These are phyloP conservation scores for Yarrowia deformans DNA, from an alignment of 805 yeast species.

Conservation along the genomic window DNA sequence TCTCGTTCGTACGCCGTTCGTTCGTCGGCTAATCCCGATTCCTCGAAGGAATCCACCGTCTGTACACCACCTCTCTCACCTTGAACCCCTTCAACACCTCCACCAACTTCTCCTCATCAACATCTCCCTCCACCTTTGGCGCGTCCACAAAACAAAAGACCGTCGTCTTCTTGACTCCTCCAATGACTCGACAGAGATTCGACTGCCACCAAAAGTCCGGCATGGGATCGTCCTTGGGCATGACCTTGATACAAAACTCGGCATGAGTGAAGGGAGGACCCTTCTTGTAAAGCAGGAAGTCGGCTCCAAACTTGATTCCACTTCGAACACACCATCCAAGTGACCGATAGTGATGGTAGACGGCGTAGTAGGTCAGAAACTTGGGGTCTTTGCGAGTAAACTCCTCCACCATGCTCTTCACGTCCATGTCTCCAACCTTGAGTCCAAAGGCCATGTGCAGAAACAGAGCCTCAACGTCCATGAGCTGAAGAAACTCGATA, in stretches of 20 bases:
- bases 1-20: too few relatives aligned
- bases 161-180: slow-evolving; percentile 83
- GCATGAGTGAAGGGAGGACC: slow-evolving; percentile 98
- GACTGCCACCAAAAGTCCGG: slow-evolving; percentile 68
- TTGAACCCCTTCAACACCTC: slow-evolving; percentile 54
- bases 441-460: slow-evolving; percentile 64
- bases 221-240: slow-evolving; percentile 51
- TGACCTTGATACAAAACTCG: slow-evolving; percentile 71
- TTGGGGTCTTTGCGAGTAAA: slow-evolving; percentile 45
- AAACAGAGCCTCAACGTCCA: slow-evolving; percentile 78
- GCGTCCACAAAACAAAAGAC: slow-evolving; percentile 70
- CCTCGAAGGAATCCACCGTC: slow-evolving; percentile 85
- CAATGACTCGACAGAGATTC: slow-evolving; percentile 77
- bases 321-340: slow-evolving; percentile 94
- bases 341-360: slow-evolving; percentile 85
- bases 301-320: slow-evolving; percentile 93
- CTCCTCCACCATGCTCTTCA: slow-evolving; percentile 47
- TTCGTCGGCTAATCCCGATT: slow-evolving; percentile 66
- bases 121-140: slow-evolving; percentile 51
- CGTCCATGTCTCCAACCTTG: slow-evolving; percentile 44
- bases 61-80: slow-evolving; percentile 71
- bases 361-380: slow-evolving; percentile 67
- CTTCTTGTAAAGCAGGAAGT: slow-evolving; percentile 77
- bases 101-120: slow-evolving; percentile 43
- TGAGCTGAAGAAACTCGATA: slow-evolving; percentile 64